Evolutionary conservation across 2,329 filamentous ascomycete species (phyloP).

Genomic region (Sporothrix globosa): DNA sequence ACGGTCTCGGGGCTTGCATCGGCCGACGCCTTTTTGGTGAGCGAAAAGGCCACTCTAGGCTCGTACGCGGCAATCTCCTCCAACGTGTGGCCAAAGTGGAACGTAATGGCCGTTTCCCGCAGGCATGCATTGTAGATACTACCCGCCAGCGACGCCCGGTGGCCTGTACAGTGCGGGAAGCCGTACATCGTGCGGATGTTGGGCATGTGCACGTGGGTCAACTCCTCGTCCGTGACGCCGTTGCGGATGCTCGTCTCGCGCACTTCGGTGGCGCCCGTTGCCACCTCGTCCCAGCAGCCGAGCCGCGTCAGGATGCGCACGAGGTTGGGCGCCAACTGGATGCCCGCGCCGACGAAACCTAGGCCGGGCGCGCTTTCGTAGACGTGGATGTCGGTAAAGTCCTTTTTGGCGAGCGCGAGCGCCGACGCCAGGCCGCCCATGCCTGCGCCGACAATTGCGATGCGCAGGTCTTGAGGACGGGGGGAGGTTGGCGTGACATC

Average conservation of each 20-base stretch:
- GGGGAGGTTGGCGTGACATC: too few species aligned
- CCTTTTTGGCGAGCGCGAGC: constrained; percentile 73
- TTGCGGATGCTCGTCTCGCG: constrained; percentile 72
- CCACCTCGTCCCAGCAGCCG: constrained; percentile 71
- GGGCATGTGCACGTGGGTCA: constrained; percentile 69
- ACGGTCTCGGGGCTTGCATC: background rate
- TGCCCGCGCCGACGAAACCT: constrained; percentile 82
- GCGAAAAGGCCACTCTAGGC: constrained; percentile 41
- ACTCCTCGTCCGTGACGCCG: constrained; percentile 68
- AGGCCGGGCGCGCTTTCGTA: constrained; percentile 74
- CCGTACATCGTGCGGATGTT: constrained; percentile 70
- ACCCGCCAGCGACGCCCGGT: constrained; percentile 71
- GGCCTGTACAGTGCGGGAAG: constrained; percentile 79
- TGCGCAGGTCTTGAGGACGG: constrained; percentile 35
- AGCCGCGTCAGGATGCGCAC: constrained; percentile 72
- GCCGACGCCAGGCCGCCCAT: constrained; percentile 78
- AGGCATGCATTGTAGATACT: constrained; percentile 71
- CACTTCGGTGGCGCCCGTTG: constrained; percentile 70
- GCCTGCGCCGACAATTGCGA: constrained; percentile 49
- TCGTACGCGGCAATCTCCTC: constrained; percentile 61
- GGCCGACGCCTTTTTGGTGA: background rate
- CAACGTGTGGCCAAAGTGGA: constrained; percentile 66
- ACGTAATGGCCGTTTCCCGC: constrained; percentile 63
- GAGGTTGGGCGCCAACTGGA: constrained; percentile 83
- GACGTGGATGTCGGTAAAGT: constrained; percentile 72